Percentiles rank a stretch among this genome's conserved stretches.
Evolutionary conservation across 805 yeast species (phyloP).

Genomic region (Saccharomycopsis vini): DNA sequence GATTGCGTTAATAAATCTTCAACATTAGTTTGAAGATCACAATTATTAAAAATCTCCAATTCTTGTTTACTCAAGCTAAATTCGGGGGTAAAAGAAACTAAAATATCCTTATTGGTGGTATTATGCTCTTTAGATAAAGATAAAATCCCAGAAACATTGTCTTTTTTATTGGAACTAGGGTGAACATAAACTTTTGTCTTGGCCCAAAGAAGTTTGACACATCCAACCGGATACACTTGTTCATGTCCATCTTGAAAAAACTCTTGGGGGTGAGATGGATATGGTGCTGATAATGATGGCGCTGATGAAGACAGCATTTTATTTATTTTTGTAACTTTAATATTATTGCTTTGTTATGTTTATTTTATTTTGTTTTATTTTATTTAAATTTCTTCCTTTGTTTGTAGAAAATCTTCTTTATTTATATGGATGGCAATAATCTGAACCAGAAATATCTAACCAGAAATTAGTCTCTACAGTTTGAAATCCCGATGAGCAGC

Average conservation of each 20-base stretch:
- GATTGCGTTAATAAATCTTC: conserved; percentile 7
- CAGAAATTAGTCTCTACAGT: too few species aligned
- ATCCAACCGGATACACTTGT: conserved; percentile 18
- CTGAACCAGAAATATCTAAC: too few species aligned
- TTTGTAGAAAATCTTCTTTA: too few species aligned
- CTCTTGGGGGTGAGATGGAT: too few species aligned
- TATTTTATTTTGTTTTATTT: too few species aligned
- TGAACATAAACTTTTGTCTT: conserved; percentile 78
- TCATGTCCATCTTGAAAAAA: not conserved
- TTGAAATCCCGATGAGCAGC: too few species aligned
- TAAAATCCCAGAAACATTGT: conserved; percentile 74
- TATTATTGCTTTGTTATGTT: too few species aligned
- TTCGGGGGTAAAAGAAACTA: conserved; percentile 66
- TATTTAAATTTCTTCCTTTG: too few species aligned
- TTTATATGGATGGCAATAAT: too few species aligned
- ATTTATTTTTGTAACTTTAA: conserved; percentile 25
- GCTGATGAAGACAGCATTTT: conserved; percentile 24
- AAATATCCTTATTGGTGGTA: conserved; percentile 44
- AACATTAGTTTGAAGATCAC: conserved; percentile 22
- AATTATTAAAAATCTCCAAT: conserved; percentile 27
- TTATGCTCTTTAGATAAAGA: conserved; percentile 49
- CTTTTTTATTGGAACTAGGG: conserved; percentile 62
- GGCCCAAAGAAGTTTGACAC: conserved; percentile 28
- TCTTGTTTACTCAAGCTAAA: conserved; percentile 28
- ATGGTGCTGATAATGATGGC: too few species aligned